Percentiles rank a stretch among this genome's conserved stretches.
Evolutionary conservation across 108 stramenopile species (phyloP).

Genomic region (Schizochytrium sp.): DNA sequence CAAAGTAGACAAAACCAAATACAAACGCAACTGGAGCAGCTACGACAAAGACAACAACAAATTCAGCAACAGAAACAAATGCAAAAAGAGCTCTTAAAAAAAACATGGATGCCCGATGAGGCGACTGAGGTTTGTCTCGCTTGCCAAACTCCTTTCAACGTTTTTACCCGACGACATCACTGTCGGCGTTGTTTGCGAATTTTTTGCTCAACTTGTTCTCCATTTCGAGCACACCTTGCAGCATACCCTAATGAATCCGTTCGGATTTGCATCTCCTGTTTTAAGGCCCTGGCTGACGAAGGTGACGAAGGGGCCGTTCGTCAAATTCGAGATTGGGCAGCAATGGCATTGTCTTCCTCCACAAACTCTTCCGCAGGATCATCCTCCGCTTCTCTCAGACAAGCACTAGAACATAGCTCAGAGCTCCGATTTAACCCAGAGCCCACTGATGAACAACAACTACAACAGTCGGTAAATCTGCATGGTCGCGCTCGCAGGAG

Average conservation of each 20-base stretch:
- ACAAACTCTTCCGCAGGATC: neutral
- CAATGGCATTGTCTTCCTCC: neutral
- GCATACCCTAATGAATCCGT: conserved; percentile 6
- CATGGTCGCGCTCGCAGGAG: no score
- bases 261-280: neutral
- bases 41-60: no score
- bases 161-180: neutral
- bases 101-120: conserved; percentile 19
- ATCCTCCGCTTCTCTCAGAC: neutral
- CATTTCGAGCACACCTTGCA: conserved; percentile 13
- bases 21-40: no score
- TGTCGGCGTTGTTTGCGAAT: conserved; percentile 8
- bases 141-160: neutral
- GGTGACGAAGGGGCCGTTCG: conserved; percentile 25
- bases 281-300: conserved; percentile 4
- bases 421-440: no score
- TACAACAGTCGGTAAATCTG: no score
- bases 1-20: no score
- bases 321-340: neutral
- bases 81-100: no score
- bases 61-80: no score
- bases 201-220: conserved; percentile 17
- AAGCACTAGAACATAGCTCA: neutral
- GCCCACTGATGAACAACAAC: no score
- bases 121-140: conserved; percentile 35